Evolutionary conservation across 208 protist genomes (phyloP).

Genomic region (Phytomonas francai): DNA sequence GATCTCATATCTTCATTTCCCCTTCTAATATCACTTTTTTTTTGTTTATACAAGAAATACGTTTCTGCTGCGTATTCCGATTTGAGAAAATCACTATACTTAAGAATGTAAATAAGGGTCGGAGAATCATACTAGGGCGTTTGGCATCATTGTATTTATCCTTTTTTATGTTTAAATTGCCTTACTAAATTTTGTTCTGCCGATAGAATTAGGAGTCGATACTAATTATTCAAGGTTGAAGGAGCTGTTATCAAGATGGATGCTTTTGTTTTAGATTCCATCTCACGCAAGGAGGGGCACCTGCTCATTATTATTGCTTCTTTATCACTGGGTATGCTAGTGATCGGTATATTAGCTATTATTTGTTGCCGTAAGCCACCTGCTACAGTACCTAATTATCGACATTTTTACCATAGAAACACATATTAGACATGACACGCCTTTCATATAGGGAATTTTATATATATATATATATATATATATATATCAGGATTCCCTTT

Average conservation of each 20-base stretch:
- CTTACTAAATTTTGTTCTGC: not conserved
- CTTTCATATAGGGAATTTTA: not conserved
- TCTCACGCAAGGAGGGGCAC: slow-evolving; percentile 21
- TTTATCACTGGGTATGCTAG: slow-evolving; percentile 23
- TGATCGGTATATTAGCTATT: slow-evolving; percentile 19
- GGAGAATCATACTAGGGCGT: not conserved
- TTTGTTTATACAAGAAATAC: not conserved
- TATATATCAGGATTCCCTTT: not conserved
- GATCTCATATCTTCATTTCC: no score
- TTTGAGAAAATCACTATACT: not conserved
- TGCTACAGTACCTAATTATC: not conserved
- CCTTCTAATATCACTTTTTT: not conserved
- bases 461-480: slow-evolving; percentile 3
- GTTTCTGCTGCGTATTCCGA: not conserved
- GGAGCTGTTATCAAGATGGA: not conserved
- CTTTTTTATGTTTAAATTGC: not conserved
- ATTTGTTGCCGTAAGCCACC: slow-evolving; percentile 1
- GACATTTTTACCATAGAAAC: not conserved
- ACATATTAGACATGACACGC: not conserved
- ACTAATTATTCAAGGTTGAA: not conserved
- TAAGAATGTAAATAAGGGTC: not conserved
- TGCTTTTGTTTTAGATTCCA: not conserved
- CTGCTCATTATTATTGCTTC: slow-evolving; percentile 29
- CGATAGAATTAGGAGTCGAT: not conserved
- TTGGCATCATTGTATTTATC: not conserved